Evolutionary conservation across 257 asterid species (phyloP).

Genomic region (Solanum boliviense): DNA sequence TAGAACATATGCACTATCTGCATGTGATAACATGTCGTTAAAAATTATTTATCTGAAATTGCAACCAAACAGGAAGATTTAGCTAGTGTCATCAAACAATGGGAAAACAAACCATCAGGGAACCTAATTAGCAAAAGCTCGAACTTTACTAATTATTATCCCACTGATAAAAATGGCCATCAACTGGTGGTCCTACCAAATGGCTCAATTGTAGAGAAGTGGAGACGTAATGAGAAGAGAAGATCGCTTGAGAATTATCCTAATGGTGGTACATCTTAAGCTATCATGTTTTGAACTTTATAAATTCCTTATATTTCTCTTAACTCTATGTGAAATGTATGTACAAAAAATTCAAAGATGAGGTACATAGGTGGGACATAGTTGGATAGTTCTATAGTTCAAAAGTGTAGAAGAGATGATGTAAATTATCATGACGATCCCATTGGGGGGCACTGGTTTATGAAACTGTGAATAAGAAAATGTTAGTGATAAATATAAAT

Average conservation of each 20-base stretch:
- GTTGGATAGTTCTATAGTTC: constrained; percentile 40
- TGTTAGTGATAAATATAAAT: not conserved
- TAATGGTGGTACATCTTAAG: constrained; percentile 41
- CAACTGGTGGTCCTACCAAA: constrained; percentile 9
- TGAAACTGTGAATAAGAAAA: not conserved
- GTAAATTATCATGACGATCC: constrained; percentile 30
- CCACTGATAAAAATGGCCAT: no score
- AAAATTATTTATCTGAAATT: no score
- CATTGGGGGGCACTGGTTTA: constrained; percentile 26
- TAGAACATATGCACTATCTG: no score
- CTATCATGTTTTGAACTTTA: constrained; percentile 1
- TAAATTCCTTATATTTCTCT: not conserved
- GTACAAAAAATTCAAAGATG: constrained; percentile 28
- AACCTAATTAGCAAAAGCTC: constrained; percentile 26
- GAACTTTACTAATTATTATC: not conserved
- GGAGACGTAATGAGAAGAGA: constrained; percentile 30
- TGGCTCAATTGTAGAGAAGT: constrained; percentile 23
- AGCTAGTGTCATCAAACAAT: constrained; percentile 27
- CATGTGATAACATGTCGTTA: no score
- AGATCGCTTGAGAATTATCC: constrained; percentile 23
- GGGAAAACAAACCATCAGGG: constrained; percentile 29
- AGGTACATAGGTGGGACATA: not conserved
- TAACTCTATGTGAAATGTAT: constrained; percentile 18
- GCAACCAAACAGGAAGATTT: constrained; percentile 34
- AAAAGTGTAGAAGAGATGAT: constrained; percentile 55